Evolutionary conservation across 148 eudicot genomes (phyloP).

Genomic region (Arbutus unedo): DNA sequence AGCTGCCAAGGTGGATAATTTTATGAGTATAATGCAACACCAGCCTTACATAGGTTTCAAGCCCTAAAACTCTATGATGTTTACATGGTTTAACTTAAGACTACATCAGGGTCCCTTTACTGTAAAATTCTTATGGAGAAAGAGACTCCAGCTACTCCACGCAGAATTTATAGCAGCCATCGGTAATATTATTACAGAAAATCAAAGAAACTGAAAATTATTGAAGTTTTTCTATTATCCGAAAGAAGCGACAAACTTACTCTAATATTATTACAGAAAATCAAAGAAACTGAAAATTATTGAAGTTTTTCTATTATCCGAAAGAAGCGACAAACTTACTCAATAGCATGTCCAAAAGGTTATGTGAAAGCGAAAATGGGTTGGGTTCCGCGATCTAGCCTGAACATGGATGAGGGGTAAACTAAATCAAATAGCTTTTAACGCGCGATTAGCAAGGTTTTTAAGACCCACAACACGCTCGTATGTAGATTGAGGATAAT

Average conservation of each 20-base stretch:
- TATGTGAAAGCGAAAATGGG: too few relatives aligned
- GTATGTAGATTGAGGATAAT: too few relatives aligned
- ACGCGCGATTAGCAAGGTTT: too few relatives aligned
- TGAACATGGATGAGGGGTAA: neutral
- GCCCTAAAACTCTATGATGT: neutral
- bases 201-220: neutral
- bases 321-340: too few relatives aligned
- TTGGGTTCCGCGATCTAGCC: too few relatives aligned
- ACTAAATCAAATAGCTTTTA: neutral
- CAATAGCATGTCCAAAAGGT: too few relatives aligned
- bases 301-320: neutral
- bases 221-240: neutral
- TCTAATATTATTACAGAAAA: neutral
- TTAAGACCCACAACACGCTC: too few relatives aligned
- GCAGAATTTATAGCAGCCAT: neutral
- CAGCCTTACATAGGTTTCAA: neutral
- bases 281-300: neutral
- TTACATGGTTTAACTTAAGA: neutral
- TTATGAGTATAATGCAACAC: neutral
- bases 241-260: too few relatives aligned
- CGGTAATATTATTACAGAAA: neutral
- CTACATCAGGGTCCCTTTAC: neutral
- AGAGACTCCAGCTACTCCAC: neutral
- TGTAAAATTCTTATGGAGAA: neutral
- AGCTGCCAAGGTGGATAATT: conserved; percentile 39